Evolutionary conservation across 805 yeast species (phyloP).

Genomic region (Metschnikowia bowlesiae): DNA sequence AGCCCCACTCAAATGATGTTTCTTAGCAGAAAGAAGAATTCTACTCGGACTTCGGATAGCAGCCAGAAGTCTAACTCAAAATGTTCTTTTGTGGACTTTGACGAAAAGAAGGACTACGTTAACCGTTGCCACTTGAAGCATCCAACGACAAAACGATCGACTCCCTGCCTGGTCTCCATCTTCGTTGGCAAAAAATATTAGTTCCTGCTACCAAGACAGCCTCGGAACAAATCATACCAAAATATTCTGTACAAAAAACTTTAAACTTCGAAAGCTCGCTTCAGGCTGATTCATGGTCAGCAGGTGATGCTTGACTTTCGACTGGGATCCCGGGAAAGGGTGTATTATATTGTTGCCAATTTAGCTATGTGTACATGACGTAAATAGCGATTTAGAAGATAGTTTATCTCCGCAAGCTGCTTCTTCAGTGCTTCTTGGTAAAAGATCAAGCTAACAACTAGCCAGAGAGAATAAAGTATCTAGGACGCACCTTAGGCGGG

Average conservation of each 20-base stretch:
- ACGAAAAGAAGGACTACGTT: constrained; percentile 44
- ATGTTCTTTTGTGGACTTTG: constrained; percentile 35
- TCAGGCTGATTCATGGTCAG: neutral
- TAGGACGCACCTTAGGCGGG: neutral
- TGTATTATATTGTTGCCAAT: constrained; percentile 3
- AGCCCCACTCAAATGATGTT: constrained; percentile 7
- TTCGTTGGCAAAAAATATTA: constrained; percentile 34
- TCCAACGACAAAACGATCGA: constrained; percentile 16
- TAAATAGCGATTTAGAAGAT: neutral
- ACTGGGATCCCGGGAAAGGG: neutral
- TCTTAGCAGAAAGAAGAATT: constrained; percentile 22
- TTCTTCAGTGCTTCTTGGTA: neutral
- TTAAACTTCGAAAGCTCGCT: neutral
- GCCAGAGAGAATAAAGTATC: neutral
- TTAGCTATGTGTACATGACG: neutral
- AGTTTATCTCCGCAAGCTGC: neutral
- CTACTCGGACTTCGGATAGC: constrained; percentile 21
- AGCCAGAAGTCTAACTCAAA: constrained; percentile 9
- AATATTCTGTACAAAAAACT: neutral
- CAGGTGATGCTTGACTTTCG: neutral
- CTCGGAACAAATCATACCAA: neutral
- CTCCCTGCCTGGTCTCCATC: constrained; percentile 31
- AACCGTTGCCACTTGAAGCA: constrained; percentile 35
- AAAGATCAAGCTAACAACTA: neutral
- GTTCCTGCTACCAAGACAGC: neutral